Percentiles rank a stretch among this genome's conserved stretches.
These are phyloP conservation scores for Acer campestre DNA, from an alignment of 345 rosid genomes.

Conservation along the genomic window DNA sequence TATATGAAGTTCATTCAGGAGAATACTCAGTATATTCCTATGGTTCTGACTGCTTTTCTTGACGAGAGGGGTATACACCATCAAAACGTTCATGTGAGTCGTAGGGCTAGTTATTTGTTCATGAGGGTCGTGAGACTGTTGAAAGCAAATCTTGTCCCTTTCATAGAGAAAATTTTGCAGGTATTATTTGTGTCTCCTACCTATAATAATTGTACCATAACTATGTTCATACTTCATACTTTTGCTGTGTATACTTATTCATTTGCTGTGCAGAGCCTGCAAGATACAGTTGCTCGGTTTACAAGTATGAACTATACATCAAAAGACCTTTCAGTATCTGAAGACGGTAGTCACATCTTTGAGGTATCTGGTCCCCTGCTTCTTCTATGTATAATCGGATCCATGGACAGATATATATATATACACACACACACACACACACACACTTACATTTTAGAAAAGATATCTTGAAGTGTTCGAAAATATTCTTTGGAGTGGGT, in stretches of 20 bases:
- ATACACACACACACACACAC: background rate
- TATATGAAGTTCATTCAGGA: slow-evolving; percentile 87
- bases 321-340: slow-evolving; percentile 60
- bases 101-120: slow-evolving; percentile 89
- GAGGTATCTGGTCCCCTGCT: slow-evolving; percentile 54
- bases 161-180: slow-evolving; percentile 83
- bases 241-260: no score
- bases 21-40: slow-evolving; percentile 63
- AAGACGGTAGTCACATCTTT: slow-evolving; percentile 88
- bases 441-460: background rate
- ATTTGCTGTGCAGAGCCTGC: slow-evolving; percentile 56
- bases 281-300: slow-evolving; percentile 72
- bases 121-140: slow-evolving; percentile 84
- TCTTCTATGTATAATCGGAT: slow-evolving; percentile 1
- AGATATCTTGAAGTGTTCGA: no score
- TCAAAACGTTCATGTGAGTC: slow-evolving; percentile 71
- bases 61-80: slow-evolving; percentile 97
- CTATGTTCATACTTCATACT: background rate
- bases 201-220: background rate
- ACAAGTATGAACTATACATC: slow-evolving; percentile 53
- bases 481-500: background rate
- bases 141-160: slow-evolving; percentile 89
- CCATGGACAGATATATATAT: background rate
- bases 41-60: slow-evolving; percentile 82
- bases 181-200: slow-evolving; percentile 33